These are phyloP conservation scores for Usnea hakonensis DNA, from an alignment of 495 filamentous ascomycete species.

Conservation along the genomic window DNA sequence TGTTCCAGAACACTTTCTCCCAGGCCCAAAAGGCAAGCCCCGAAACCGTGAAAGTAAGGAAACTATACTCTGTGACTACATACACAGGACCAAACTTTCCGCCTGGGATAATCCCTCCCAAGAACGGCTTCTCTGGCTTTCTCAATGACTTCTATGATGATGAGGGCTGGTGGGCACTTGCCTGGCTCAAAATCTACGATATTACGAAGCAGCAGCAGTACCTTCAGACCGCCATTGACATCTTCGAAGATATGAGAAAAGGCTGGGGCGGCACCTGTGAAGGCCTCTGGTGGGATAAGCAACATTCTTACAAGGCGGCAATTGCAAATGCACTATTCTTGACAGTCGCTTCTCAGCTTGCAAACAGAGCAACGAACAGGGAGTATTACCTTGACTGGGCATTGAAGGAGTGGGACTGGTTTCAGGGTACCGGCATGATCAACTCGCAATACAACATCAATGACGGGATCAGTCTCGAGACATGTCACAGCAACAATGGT, in stretches of 20 bases:
- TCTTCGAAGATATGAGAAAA: conserved; percentile 52
- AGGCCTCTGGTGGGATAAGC: conserved; percentile 65
- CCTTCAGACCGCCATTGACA: conserved; percentile 47
- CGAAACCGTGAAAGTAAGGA: conserved; percentile 20
- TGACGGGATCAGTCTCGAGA: conserved; percentile 52
- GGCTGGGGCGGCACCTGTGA: conserved; percentile 50
- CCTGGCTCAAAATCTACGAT: conserved; percentile 58
- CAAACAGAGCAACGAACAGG: conserved; percentile 51
- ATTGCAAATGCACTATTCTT: conserved; percentile 74
- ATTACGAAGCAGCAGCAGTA: conserved; percentile 46
- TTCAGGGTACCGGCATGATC: conserved; percentile 56
- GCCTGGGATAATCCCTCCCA: conserved; percentile 10
- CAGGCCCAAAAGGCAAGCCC: conserved; percentile 31
- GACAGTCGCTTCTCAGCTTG: conserved; percentile 61
- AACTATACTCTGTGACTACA: conserved; percentile 2
- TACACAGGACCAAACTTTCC: conserved; percentile 26
- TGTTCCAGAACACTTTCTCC: conserved; percentile 32
- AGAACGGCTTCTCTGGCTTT: conserved; percentile 40
- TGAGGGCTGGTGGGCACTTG: conserved; percentile 67
- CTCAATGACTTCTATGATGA: conserved; percentile 64
- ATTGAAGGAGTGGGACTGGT: conserved; percentile 58
- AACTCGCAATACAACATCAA: conserved; percentile 59
- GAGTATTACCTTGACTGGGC: conserved; percentile 51
- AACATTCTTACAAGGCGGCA: conserved; percentile 53
- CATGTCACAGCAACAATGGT: conserved; percentile 57